Percentiles rank a stretch among this genome's conserved stretches.
Conservation (phyloP, 768 basidiomycete genomes). For the Tricholoma bakamatsutake region DNA sequence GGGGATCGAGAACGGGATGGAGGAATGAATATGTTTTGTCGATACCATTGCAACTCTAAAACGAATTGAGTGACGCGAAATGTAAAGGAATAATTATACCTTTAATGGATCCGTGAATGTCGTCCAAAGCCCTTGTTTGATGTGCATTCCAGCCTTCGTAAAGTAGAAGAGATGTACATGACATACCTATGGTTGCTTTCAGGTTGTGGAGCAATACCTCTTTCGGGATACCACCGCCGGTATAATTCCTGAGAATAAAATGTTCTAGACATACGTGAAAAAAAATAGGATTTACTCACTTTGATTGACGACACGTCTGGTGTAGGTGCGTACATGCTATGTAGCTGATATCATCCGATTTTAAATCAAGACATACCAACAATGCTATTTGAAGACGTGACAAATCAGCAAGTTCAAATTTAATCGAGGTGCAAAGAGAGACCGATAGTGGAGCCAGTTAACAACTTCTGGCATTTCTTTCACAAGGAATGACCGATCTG, state of each 20-base stretch:
- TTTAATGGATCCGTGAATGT: constrained; percentile 70
- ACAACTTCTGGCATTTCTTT: constrained; percentile 78
- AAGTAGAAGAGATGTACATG: constrained; percentile 5
- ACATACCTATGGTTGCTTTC: constrained; percentile 55
- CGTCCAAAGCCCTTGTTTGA: constrained; percentile 64
- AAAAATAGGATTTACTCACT: constrained; percentile 27
- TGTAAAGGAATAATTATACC: constrained; percentile 35
- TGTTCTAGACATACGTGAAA: background rate
- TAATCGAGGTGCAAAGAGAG: background rate
- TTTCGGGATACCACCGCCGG: constrained; percentile 62
- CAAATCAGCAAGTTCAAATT: background rate
- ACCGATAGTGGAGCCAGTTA: constrained; percentile 83
- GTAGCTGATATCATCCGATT: background rate
- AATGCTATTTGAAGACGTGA: constrained; percentile 36
- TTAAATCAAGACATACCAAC: constrained; percentile 47
- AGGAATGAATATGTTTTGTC: constrained; percentile 62
- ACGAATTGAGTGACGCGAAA: background rate
- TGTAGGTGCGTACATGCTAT: background rate
- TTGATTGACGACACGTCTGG: constrained; percentile 83
- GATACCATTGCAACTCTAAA: constrained; percentile 76
- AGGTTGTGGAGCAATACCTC: constrained; percentile 24
- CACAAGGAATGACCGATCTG: constrained; percentile 65
- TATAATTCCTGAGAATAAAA: constrained; percentile 51
- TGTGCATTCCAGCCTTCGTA: background rate
- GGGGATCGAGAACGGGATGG: constrained; percentile 10